Conservation (phyloP, 2,329 filamentous ascomycete genomes). For the Claviceps fusiformis region DNA sequence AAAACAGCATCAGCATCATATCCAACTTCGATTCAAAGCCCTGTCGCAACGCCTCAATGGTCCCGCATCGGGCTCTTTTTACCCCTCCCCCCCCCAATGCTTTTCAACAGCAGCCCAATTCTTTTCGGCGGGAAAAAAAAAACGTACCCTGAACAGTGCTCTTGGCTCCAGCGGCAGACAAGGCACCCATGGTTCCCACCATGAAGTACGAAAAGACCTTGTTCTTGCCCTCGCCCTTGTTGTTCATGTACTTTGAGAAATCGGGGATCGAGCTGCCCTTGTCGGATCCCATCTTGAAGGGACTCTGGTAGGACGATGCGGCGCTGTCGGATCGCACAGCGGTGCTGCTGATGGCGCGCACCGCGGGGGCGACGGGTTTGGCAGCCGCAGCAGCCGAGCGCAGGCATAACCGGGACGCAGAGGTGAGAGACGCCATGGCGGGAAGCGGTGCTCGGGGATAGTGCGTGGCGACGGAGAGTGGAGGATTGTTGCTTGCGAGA, state of each 20-base stretch:
- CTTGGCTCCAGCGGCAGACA: conserved; percentile 90
- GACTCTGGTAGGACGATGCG: conserved; percentile 42
- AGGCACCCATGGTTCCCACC: conserved; percentile 87
- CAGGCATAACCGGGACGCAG: conserved; percentile 56
- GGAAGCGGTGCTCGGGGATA: background rate
- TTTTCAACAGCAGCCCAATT: background rate
- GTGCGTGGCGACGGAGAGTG: conserved; percentile 4
- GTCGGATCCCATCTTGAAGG: conserved; percentile 47
- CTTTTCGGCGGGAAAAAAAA: background rate
- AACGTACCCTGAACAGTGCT: conserved; percentile 89
- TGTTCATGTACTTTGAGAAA: conserved; percentile 78
- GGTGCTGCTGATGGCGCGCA: conserved; percentile 44
- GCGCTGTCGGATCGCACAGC: conserved; percentile 34
- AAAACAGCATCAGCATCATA: conserved; percentile 13
- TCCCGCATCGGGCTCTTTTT: background rate
- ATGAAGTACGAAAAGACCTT: conserved; percentile 96
- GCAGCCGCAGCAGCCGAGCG: conserved; percentile 38
- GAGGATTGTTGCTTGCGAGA: conserved; percentile 10
- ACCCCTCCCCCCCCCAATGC: background rate
- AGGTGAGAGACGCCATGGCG: conserved; percentile 54
- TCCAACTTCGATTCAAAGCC: conserved; percentile 9
- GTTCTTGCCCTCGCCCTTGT: conserved; percentile 54
- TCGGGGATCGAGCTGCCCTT: conserved; percentile 64
- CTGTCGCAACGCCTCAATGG: conserved; percentile 8
- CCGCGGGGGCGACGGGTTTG: conserved; percentile 25